Evolutionary conservation across 2,329 filamentous ascomycete genomes (phyloP).

Genomic region (Fusarium citri): DNA sequence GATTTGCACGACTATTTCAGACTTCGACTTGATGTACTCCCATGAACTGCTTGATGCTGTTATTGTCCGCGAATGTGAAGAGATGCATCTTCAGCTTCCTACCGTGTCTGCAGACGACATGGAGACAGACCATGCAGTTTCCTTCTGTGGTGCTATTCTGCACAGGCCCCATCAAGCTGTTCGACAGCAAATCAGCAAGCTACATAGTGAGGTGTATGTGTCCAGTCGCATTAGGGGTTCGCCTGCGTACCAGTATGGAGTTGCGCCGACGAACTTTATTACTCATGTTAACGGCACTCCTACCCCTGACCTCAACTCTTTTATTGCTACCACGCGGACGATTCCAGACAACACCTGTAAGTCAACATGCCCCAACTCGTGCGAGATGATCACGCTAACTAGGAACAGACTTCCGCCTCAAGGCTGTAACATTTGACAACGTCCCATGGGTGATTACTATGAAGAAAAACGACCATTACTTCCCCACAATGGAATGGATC

Average conservation of each 20-base stretch:
- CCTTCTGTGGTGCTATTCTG: conserved; percentile 94
- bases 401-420: conserved; percentile 86
- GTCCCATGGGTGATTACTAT: conserved; percentile 99
- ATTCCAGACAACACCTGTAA: conserved; percentile 94
- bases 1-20: conserved; percentile 90
- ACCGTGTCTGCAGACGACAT: conserved; percentile 91
- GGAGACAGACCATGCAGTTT: conserved; percentile 90
- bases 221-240: conserved; percentile 86
- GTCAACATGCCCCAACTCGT: conserved; percentile 44
- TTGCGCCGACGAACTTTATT: conserved; percentile 97
- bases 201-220: conserved; percentile 97
- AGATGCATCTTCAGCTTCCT: conserved; percentile 80
- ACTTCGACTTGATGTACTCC: conserved; percentile 97
- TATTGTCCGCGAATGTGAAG: conserved; percentile 85
- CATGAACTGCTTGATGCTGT: conserved; percentile 84
- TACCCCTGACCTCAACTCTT: conserved; percentile 84
- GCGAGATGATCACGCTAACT: conserved; percentile 23
- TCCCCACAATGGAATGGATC: conserved; percentile 77
- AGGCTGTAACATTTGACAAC: conserved; percentile 98
- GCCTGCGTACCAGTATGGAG: conserved; percentile 87
- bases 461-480: conserved; percentile 99
- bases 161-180: conserved; percentile 97
- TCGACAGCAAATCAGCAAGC: conserved; percentile 94
- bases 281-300: conserved; percentile 92
- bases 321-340: conserved; percentile 82